Base-by-base conservation (phyloP, 345 rosid genomes). In the Euphorbia peplus region DNA sequence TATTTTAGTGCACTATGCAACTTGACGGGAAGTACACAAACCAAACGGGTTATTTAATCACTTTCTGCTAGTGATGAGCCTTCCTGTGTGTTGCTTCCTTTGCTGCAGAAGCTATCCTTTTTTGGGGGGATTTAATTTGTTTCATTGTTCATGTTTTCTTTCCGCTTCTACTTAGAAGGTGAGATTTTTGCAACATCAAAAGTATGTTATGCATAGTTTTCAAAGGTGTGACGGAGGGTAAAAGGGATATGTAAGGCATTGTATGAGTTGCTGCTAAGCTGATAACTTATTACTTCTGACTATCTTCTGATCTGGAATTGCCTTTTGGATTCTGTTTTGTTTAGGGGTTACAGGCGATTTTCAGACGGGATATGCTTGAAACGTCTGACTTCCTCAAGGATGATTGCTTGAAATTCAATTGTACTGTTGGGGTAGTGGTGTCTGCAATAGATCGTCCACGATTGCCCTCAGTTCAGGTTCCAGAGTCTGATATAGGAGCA, bases 301-400 rank as follows among this genome's bases (percentile, higher is more conserved):
- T 59, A 5, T 61, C n/a, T 30, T n/a, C n/a, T 48, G 4, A 59
- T 28, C 21, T 32, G 21, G 53, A 24, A n/a, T n/a, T n/a, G n/a
- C n/a, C n/a, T n/a, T n/a, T n/a, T n/a, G n/a, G n/a, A n/a, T n/a
- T 72, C 13, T 48, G 16, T 61, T 61, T n/a, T 44, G 25, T 73
- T 11, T 51, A 87, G 92, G 93, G 93, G 93, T 61, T 88, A 88
- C 82, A 88, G 86, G 79, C 86, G 90, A n/a, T 88, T 84, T 88
- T 72, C 73, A 76, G 93, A 69, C 83, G 93, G 39, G 46, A 86
- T 54, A 39, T 80, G 78, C 88, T 88, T 30, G 93, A 88, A 67
- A 76, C 88, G 9, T 88, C 93, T 2, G 93, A 85, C 67, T 88
- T 68, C 70, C 78, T 88, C 19, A 85, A 82, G 82, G 82, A 86